These are phyloP conservation scores for Candida manassasensis DNA, from an alignment of 805 yeast species.

Conservation along the genomic window DNA sequence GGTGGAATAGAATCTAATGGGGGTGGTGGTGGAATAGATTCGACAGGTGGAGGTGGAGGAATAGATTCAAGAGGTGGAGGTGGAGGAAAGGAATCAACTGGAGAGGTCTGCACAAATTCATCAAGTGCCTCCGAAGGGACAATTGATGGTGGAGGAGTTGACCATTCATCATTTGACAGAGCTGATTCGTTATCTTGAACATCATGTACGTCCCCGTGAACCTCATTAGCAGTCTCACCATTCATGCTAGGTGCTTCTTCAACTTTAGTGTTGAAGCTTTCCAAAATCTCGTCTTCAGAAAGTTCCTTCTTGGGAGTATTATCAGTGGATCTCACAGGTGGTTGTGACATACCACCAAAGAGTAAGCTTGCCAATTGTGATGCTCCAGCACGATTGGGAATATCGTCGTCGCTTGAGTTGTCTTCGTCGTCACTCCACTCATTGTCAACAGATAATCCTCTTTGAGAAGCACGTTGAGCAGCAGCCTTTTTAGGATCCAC, in stretches of 20 bases:
- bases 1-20: slow-evolving; percentile 14
- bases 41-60: slow-evolving; percentile 20
- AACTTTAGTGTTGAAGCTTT: not conserved
- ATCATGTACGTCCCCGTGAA: not conserved
- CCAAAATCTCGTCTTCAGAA: slow-evolving; percentile 2
- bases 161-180: slow-evolving; percentile 7
- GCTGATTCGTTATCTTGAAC: slow-evolving; percentile 1
- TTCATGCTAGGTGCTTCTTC: not conserved
- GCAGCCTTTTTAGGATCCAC: slow-evolving; percentile 58
- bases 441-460: slow-evolving; percentile 44
- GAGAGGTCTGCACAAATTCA: slow-evolving; percentile 13
- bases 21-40: slow-evolving; percentile 15
- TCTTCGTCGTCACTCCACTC: slow-evolving; percentile 47
- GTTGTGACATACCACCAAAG: slow-evolving; percentile 47
- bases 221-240: not conserved
- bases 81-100: slow-evolving; percentile 13
- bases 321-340: slow-evolving; percentile 18
- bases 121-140: slow-evolving; percentile 10
- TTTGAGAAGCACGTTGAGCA: slow-evolving; percentile 68
- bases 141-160: slow-evolving; percentile 11
- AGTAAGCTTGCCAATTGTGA: slow-evolving; percentile 52
- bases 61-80: slow-evolving; percentile 11
- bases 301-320: slow-evolving; percentile 10
- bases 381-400: slow-evolving; percentile 47
- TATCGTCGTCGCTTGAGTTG: slow-evolving; percentile 45